A percentile compares a stretch with the other conserved stretches of the same genome.
Conservation (phyloP, 495 filamentous ascomycete species). For the Penicillium herquei region DNA sequence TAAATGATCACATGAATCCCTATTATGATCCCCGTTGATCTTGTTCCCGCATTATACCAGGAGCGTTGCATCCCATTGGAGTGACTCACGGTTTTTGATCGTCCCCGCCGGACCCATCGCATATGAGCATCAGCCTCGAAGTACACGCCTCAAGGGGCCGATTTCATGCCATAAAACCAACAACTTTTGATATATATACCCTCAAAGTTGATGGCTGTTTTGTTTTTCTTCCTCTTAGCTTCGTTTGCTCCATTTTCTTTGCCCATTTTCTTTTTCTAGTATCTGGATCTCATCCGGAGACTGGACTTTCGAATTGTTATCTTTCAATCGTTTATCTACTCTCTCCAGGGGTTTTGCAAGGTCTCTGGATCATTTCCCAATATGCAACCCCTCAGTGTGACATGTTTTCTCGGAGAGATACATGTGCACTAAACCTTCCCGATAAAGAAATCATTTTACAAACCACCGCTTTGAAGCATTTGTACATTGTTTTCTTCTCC, state of each 20-base stretch:
- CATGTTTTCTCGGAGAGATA: no score
- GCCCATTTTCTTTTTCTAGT: background rate
- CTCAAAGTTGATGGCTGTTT: background rate
- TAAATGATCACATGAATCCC: slow-evolving; percentile 12
- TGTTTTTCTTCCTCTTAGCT: background rate
- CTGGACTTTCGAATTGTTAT: background rate
- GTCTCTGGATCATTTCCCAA: no score
- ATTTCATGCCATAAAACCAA: background rate
- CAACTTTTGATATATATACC: background rate
- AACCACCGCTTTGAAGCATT: slow-evolving; percentile 2
- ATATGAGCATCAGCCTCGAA: slow-evolving; percentile 1
- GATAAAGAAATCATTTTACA: slow-evolving; percentile 1
- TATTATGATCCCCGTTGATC: slow-evolving; percentile 9
- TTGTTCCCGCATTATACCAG: background rate
- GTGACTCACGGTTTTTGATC: slow-evolving; percentile 2
- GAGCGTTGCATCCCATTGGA: slow-evolving; percentile 16
- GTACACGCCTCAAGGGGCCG: background rate
- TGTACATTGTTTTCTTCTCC: background rate
- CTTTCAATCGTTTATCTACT: background rate
- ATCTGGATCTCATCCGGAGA: background rate
- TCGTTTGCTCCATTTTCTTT: background rate
- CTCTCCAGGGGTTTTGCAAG: background rate
- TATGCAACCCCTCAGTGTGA: no score
- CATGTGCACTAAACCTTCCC: background rate
- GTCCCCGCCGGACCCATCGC: background rate